Base-by-base conservation (phyloP, 306 rosid genomes). In the Pueraria montana region DNA sequence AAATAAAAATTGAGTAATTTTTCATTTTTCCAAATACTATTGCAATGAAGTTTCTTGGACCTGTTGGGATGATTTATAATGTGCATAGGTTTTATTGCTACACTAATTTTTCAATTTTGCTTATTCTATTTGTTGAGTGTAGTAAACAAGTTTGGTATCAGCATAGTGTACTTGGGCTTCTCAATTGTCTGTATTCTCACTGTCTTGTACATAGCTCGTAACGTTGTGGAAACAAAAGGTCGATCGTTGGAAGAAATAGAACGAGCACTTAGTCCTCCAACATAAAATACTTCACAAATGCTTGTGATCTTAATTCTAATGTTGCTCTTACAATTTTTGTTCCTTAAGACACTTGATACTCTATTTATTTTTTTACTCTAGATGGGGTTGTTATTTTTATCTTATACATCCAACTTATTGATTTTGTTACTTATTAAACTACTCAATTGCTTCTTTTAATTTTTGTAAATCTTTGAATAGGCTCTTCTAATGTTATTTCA, bases 171-270 rank as follows among this genome's bases (percentile, higher is more conserved):
- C n/a, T n/a, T n/a, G n/a, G n/a, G n/a, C n/a, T n/a, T n/a, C n/a
- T n/a, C n/a, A n/a, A 71, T 62, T 32, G 87, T 91, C 40, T 92
- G 98, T 79, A 68, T 89, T 78, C 93, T 94, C 24, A 93, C 94
- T 38, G 92, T 92, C 72, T 16, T 91, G 85, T 94, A 91, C 91
- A 74, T 91, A 68, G 77, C 92, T 14, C 83, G 91, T 53, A 94
- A 92, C 23, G 91, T 94, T 5, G 93, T 94, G 50, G 98, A 94
- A 87, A 94, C 98, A 0, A 92, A 94, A 84, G 98, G 98, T 55
- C 89, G 97, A 27, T 94, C 98, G 0, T 69, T 94, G 87, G 98
- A 94, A 85, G 98, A 94, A 83, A 94, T 94, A 26, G 97, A 92
- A 78, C 86, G 87, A 13, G 93, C 90, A 32, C 92, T 92, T 23